Evolutionary conservation across 163 green algal genomes (phyloP).

Genomic region (Volvox carteri): DNA sequence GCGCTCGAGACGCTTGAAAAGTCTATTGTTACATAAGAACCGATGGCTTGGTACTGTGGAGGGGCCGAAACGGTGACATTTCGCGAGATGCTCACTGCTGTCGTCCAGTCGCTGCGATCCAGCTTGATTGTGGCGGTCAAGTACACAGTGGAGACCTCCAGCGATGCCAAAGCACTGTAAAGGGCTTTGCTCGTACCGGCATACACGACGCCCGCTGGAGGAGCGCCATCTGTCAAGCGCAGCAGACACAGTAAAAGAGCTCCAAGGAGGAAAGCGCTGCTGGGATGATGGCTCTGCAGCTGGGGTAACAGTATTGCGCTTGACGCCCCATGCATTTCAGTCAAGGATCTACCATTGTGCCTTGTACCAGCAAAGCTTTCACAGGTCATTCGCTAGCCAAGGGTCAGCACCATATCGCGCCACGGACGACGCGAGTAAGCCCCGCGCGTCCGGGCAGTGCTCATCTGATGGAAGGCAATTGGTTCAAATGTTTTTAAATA

Average conservation of each 20-base stretch:
- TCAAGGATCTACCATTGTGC: neutral
- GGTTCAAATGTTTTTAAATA: neutral
- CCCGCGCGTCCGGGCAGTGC: neutral
- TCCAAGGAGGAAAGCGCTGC: neutral
- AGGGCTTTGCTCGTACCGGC: slow-evolving; percentile 15
- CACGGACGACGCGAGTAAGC: slow-evolving; percentile 15
- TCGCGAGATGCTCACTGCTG: neutral
- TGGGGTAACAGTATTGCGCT: neutral
- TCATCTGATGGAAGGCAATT: neutral
- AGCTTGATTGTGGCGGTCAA: neutral
- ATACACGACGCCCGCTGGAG: neutral
- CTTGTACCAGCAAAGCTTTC: neutral
- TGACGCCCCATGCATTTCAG: neutral
- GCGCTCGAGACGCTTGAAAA: neutral
- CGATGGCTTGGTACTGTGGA: neutral
- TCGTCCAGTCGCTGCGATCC: neutral
- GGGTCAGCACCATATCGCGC: neutral
- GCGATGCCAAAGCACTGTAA: neutral
- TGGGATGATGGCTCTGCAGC: neutral
- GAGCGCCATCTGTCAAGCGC: too few relatives aligned
- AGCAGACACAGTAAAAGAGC: neutral
- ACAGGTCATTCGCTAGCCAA: neutral
- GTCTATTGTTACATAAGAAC: neutral
- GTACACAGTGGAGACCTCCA: neutral
- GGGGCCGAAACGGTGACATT: slow-evolving; percentile 29